Conservation (phyloP, 1,139 yeast genomes). For the Keqinozyma sinolaborantium region DNA sequence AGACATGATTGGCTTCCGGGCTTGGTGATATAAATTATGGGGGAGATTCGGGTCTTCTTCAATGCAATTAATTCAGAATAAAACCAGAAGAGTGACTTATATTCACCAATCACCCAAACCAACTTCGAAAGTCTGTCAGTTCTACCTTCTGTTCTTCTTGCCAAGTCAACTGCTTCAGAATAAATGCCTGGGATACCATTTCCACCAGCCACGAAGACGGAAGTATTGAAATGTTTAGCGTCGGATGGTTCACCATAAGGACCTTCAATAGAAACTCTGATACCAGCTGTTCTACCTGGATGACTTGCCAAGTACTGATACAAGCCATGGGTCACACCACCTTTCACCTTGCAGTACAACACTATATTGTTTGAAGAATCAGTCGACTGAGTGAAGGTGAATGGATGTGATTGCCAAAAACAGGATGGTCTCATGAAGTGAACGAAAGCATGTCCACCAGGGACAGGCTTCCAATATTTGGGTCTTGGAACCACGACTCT, state of each 20-base stretch:
- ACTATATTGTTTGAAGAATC: constrained; percentile 19
- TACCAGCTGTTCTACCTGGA: constrained; percentile 20
- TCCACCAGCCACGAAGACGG: constrained; percentile 36
- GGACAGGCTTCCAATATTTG: constrained; percentile 31
- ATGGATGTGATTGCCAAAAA: constrained; percentile 37
- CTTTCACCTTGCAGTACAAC: constrained; percentile 28
- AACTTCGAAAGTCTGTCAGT: constrained; percentile 11
- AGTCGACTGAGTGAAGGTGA: constrained; percentile 25
- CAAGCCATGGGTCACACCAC: constrained; percentile 29
- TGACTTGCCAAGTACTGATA: constrained; percentile 21
- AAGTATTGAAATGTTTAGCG: constrained; percentile 23
- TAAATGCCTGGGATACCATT: constrained; percentile 44
- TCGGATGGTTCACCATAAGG: constrained; percentile 33
- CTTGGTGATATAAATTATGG: constrained; percentile 29
- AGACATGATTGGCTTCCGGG: constrained; percentile 16
- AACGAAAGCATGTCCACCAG: constrained; percentile 49
- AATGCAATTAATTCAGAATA: constrained; percentile 26
- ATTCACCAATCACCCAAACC: constrained; percentile 46
- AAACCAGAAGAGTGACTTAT: constrained; percentile 43
- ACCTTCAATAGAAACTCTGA: constrained; percentile 33
- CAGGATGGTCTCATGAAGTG: constrained; percentile 43
- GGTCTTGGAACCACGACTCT: constrained; percentile 37
- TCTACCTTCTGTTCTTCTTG: constrained; percentile 10
- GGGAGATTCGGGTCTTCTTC: constrained; percentile 19
- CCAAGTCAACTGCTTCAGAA: constrained; percentile 17